Conservation (phyloP, 495 filamentous ascomycete genomes). For the Pseudevernia furfuracea region DNA sequence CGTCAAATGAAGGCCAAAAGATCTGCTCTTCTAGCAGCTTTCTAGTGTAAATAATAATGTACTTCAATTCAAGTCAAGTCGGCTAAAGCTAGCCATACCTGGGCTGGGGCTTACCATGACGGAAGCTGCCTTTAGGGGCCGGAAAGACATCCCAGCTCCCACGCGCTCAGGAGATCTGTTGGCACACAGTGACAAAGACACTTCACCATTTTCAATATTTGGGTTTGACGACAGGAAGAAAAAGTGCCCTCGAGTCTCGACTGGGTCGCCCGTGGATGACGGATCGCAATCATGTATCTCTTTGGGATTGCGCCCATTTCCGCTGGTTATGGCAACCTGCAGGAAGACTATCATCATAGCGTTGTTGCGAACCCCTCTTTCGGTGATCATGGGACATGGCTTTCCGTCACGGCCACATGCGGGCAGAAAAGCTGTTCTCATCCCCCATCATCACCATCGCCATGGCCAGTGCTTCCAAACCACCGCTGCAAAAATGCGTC, state of each 20-base stretch:
- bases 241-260: conserved; percentile 1
- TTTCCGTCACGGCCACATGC: neutral
- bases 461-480: neutral
- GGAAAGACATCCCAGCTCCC: conserved; percentile 9
- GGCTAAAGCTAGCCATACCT: conserved; percentile 6
- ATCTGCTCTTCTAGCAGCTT: conserved; percentile 14
- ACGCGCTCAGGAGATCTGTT: conserved; percentile 14
- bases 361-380: conserved; percentile 18
- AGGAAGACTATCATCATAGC: conserved; percentile 17
- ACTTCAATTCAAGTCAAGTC: too few species aligned
- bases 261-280: conserved; percentile 1
- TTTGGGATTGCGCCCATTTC: conserved; percentile 4
- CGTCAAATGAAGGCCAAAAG: conserved; percentile 2
- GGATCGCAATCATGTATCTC: neutral
- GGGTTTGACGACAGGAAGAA: neutral
- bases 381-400: conserved; percentile 12
- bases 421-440: neutral
- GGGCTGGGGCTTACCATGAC: neutral
- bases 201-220: neutral
- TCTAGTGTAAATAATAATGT: conserved; percentile 6
- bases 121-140: conserved; percentile 22
- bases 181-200: neutral
- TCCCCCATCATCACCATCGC: neutral
- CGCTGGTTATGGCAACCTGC: conserved; percentile 6
- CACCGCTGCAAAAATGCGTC: neutral